Evolutionary conservation across 352 stramenopile genomes (phyloP).

Genomic region (Blastocystis sp.): DNA sequence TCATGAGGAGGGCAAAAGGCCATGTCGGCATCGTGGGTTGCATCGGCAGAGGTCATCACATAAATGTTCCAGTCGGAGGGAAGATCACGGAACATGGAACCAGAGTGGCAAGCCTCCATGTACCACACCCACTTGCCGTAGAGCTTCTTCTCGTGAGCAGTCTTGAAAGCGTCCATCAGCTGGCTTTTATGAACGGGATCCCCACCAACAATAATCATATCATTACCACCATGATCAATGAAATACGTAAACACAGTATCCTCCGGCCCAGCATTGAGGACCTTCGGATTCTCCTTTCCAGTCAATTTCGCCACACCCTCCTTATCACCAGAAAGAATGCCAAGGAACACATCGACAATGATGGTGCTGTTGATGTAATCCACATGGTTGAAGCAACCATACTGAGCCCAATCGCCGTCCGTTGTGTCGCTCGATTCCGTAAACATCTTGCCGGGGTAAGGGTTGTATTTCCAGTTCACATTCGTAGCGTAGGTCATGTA

Average conservation of each 20-base stretch:
- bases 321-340: conserved; percentile 53
- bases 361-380: conserved; percentile 46
- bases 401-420: conserved; percentile 34
- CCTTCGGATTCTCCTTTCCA: no score
- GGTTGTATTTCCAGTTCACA: conserved; percentile 12
- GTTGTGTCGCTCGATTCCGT: neutral
- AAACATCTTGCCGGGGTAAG: conserved; percentile 60
- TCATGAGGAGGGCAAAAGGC: conserved; percentile 57
- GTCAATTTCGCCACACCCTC: conserved; percentile 2
- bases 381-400: conserved; percentile 64
- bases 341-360: conserved; percentile 22
- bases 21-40: conserved; percentile 52
- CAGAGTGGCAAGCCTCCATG: no score
- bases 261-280: no score
- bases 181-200: neutral
- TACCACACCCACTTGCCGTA: no score
- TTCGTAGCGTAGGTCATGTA: neutral
- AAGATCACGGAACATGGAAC: no score
- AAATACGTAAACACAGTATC: no score
- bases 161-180: neutral
- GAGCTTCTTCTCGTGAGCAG: no score
- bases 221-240: conserved; percentile 16
- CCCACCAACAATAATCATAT: conserved; percentile 55
- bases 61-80: no score
- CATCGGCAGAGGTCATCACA: conserved; percentile 26